phyloP scores from a whole-genome alignment of 2,329 filamentous ascomycete genomes.

The Hymenoscyphus linearis region DNA sequence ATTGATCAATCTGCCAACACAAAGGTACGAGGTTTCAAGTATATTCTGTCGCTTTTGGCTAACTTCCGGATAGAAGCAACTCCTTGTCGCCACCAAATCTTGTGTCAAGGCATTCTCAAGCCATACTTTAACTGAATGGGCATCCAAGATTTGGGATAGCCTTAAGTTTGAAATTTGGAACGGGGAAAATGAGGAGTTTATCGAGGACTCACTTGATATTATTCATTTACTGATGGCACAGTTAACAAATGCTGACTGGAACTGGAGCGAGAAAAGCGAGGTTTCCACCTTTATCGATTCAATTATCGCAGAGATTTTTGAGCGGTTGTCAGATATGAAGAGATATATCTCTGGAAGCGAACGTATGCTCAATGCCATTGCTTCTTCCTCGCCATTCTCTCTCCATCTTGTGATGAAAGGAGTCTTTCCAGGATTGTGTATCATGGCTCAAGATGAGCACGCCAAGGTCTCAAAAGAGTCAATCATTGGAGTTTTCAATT shows the following conservation, averaged over 20 bases:
- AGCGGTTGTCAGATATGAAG: conserved; percentile 10
- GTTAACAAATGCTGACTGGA: conserved; percentile 2
- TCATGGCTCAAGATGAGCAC: conserved; percentile 20
- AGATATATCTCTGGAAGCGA: conserved; percentile 6
- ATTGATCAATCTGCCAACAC: conserved; percentile 25
- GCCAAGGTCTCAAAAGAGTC: conserved; percentile 21
- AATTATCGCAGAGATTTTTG: conserved; percentile 12
- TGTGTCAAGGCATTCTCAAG: conserved; percentile 21
- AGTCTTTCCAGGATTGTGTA: conserved; percentile 19
- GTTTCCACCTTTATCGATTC: conserved; percentile 11
- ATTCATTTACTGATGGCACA: conserved; percentile 18
- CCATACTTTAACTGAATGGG: conserved; percentile 15
- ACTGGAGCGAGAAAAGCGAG: conserved; percentile 8
- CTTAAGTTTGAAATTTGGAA: conserved; percentile 33
- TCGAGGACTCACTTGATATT: conserved; percentile 23
- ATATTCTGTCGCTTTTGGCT: not conserved
- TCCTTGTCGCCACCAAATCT: conserved; percentile 20
- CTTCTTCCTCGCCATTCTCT: conserved; percentile 17
- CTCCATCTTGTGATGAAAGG: conserved; percentile 19
- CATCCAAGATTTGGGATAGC: conserved; percentile 28
- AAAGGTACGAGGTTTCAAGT: conserved; percentile 21
- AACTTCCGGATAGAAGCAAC: conserved; percentile 22
- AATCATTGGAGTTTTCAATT: conserved; percentile 26
- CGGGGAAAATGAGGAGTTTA: conserved; percentile 29
- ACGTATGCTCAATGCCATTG: conserved; percentile 22